Base-by-base conservation (phyloP, 768 basidiomycete species). In the Tricholomella constricta region DNA sequence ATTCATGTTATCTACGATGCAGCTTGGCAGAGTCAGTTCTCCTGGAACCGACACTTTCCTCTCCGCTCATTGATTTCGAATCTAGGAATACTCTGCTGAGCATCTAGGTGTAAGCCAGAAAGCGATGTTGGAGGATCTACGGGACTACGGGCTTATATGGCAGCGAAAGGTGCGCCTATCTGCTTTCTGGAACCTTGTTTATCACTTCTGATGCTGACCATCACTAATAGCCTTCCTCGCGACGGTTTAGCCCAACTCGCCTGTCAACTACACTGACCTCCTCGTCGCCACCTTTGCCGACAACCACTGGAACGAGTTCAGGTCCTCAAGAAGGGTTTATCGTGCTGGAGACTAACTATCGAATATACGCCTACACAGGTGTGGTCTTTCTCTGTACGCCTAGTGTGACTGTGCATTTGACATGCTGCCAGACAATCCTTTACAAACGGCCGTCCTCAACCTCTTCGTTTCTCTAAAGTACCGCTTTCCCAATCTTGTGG, bases 291-390 rank as follows among this genome's bases (percentile, higher is more conserved):
- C 85, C 87, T 6, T 76, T 91, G 64, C 88, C 88, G 55, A 84
- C 83, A 48, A 81, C 81, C 37, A 75, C 77, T 48, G 76, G 83
- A 10, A 78, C 78, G 26, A 76, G 78, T 43, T 81, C 81, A 40
- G 79, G 81, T 27, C 78, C 85, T 59, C 72, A 78, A 64, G 85
- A 96, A 68, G 93, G 95, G 12, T 98, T 97, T 75, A 88, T 98
- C 61, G 86, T 98, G 60, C 79, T 99, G 37, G 97, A 99, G 75
- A 98, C 97, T 17, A 98, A 99, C 74, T 98, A 98, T 75, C 89
- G 94, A 60, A 74, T 99, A 57, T 99, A 98, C 68, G 97, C 97
- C 4, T 99, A 99, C 70, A 99, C 97, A 31, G 89, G 94, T 94
- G 69, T 46, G 51, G 26, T 34, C 48, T 55, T 48, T 22, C 48